Evolutionary conservation across 2,329 filamentous ascomycete species (phyloP).

Genomic region (Colletotrichum lentis): DNA sequence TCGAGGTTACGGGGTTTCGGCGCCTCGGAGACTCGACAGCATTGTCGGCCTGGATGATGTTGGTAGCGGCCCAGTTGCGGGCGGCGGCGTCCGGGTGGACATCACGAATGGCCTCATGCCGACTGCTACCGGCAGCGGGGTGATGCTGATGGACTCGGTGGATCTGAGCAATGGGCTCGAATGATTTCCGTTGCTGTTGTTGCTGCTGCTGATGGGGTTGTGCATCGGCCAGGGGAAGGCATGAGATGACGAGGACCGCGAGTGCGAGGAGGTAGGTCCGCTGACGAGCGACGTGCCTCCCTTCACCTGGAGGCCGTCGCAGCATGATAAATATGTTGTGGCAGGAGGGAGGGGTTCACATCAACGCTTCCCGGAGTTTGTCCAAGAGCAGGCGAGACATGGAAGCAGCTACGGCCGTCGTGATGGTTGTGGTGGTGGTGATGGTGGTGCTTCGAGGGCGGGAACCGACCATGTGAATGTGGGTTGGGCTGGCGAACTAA

Average conservation of each 20-base stretch:
- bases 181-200: constrained; percentile 65
- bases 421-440: constrained; percentile 9
- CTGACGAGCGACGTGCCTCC: constrained; percentile 57
- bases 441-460: constrained; percentile 22
- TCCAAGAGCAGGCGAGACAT: constrained; percentile 36
- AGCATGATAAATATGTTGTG: constrained; percentile 55
- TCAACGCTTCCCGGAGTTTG: constrained; percentile 33
- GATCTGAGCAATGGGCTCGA: constrained; percentile 28
- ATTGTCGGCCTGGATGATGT: constrained; percentile 43
- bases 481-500: constrained; percentile 34
- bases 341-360: constrained; percentile 34
- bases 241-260: constrained; percentile 66
- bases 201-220: constrained; percentile 45
- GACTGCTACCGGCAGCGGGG: constrained; percentile 16
- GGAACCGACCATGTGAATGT: constrained; percentile 33
- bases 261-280: constrained; percentile 62
- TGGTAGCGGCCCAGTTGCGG: constrained; percentile 46
- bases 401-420: constrained; percentile 23
- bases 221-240: constrained; percentile 65
- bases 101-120: constrained; percentile 22
- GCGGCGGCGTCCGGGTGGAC: constrained; percentile 42
- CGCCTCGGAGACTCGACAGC: constrained; percentile 35
- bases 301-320: constrained; percentile 70
- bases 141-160: constrained; percentile 27
- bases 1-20: constrained; percentile 36